Base-by-base conservation (phyloP, 139 green algal genomes). In the Axilococcus clingmanii region DNA sequence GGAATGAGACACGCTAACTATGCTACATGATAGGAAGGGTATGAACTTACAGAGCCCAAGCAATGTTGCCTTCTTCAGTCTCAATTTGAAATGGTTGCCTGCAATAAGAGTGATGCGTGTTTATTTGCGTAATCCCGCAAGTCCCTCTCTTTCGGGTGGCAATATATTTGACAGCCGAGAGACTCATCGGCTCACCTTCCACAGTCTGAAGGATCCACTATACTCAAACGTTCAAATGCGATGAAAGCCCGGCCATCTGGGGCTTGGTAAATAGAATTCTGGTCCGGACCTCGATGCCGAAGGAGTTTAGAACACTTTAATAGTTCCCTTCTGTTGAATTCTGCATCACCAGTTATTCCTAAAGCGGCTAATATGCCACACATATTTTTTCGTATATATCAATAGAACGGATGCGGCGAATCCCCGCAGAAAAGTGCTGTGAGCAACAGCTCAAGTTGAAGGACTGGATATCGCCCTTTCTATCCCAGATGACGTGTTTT, bases 311-410 rank as follows among this genome's bases (percentile, higher is more conserved):
- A 68, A 7, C 51, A 32, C 28, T 40, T 46, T n/a, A 85, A 48
- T 11, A 85, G 30, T 9, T 64, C 42, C 14, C 68, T 41, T 27
- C 77, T 40, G 57, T 78, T 81, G 19, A 51, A 57, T 33, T 81
- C 68, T 6, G 71, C 42, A 19, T 75, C 59, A 17, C 66, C 59
- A 6, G 34, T 51, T 17, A 83, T 42, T 23, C 63, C 62, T 24
- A 83, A 43, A 3, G 67, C 75, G 16, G 74, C 77, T 9, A 85
- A 48, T 24, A 85, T 83, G 35, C 77, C 77, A 41, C 77, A 85
- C 77, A 85, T 85, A 4, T n/a, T 40, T 45, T 31, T 16, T 48
- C 20, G n/a, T n/a, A n/a, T n/a, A n/a, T n/a, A n/a, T n/a, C n/a
- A n/a, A n/a, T n/a, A n/a, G n/a, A n/a, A n/a, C n/a, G n/a, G n/a